Evolutionary conservation across 2,329 filamentous ascomycete genomes (phyloP).

Genomic region (Drechslerella stenobrocha): DNA sequence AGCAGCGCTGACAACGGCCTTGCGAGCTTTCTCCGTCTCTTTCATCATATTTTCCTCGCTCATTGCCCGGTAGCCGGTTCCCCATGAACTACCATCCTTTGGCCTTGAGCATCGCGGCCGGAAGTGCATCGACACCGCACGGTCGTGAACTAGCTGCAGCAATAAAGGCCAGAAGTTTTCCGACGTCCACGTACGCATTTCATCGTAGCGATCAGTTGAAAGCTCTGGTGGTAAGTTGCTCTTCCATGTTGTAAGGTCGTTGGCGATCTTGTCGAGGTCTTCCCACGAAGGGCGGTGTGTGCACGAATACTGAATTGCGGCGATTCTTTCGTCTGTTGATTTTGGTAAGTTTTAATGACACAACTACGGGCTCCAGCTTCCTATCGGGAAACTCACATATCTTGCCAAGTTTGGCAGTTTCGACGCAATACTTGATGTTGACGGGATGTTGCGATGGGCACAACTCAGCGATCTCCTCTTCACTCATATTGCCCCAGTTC

Average conservation of each 20-base stretch:
- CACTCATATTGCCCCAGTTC: slow-evolving; percentile 24
- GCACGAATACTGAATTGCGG: slow-evolving; percentile 39
- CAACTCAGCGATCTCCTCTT: slow-evolving; percentile 18
- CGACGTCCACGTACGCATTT: slow-evolving; percentile 42
- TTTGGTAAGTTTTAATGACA: neutral
- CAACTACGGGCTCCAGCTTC: neutral
- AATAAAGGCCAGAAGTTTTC: slow-evolving; percentile 46
- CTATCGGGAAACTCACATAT: slow-evolving; percentile 22
- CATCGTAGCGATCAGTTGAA: slow-evolving; percentile 39
- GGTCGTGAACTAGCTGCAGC: slow-evolving; percentile 40
- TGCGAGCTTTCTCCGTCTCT: slow-evolving; percentile 40
- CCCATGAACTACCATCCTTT: slow-evolving; percentile 23
- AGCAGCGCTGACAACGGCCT: slow-evolving; percentile 42
- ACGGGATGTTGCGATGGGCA: slow-evolving; percentile 35
- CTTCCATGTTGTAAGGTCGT: slow-evolving; percentile 32
- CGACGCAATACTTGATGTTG: slow-evolving; percentile 37
- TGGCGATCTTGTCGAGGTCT: slow-evolving; percentile 31
- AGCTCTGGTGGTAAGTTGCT: slow-evolving; percentile 31
- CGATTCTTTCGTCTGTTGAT: slow-evolving; percentile 35
- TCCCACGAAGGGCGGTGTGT: slow-evolving; percentile 27
- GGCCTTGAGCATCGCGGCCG: slow-evolving; percentile 35
- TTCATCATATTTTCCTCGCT: slow-evolving; percentile 32
- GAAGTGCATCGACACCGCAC: slow-evolving; percentile 45
- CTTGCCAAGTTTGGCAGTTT: slow-evolving; percentile 38
- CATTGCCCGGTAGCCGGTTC: slow-evolving; percentile 1